Conservation (phyloP, 345 rosid genomes). For the Viola odorata region DNA sequence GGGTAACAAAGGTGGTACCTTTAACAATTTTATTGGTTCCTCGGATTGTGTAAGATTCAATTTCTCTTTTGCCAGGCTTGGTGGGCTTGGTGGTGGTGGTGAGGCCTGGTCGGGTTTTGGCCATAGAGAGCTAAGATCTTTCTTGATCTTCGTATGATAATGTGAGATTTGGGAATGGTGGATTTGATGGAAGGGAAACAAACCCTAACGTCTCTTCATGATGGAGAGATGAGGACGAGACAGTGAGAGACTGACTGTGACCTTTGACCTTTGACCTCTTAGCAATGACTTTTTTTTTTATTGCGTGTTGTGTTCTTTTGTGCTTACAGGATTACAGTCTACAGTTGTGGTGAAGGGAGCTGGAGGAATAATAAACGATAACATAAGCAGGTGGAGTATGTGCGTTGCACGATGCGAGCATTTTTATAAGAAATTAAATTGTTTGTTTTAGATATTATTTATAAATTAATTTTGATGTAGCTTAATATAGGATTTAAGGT, state of each 20-base stretch:
- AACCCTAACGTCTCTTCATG: conserved; percentile 16
- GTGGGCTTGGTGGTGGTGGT: conserved; percentile 40
- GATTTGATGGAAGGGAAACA: conserved; percentile 2
- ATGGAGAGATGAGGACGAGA: not conserved
- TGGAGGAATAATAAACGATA: no score
- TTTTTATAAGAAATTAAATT: no score
- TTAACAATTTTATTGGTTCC: conserved; percentile 62
- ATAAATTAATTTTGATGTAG: no score
- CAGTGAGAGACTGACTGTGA: conserved; percentile 6
- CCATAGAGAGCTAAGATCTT: conserved; percentile 43
- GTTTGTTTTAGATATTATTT: no score
- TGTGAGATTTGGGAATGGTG: conserved; percentile 4
- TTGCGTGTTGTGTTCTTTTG: no score
- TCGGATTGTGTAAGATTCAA: conserved; percentile 56
- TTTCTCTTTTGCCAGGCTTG: conserved; percentile 44
- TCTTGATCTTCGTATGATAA: not conserved
- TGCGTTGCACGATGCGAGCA: no score
- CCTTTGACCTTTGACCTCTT: conserved; percentile 11
- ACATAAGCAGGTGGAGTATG: no score
- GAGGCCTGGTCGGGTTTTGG: conserved; percentile 70
- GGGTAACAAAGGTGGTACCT: conserved; percentile 30
- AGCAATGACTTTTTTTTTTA: not conserved
- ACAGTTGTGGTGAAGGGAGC: no score
- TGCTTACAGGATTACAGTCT: no score
- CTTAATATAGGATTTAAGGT: no score